Evolutionary conservation across 352 stramenopile genomes (phyloP).

Genomic region (Globisporangium irregulare): DNA sequence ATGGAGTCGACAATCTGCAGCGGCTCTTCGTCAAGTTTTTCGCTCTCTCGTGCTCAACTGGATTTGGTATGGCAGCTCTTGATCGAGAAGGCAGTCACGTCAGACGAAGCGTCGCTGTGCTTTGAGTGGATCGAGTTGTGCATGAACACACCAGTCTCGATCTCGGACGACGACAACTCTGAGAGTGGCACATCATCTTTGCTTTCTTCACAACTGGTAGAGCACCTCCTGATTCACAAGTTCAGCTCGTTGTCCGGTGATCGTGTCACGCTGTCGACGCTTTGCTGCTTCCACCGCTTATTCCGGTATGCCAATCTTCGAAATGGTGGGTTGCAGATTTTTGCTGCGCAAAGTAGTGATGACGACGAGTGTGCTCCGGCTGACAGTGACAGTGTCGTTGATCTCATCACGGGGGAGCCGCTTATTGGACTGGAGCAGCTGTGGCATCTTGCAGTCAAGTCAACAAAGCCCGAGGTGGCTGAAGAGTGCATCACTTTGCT

Average conservation of each 20-base stretch:
- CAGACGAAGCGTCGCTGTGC: slow-evolving; percentile 53
- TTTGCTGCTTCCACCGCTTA: slow-evolving; percentile 70
- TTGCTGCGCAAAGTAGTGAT: slow-evolving; percentile 5
- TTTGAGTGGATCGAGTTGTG: slow-evolving; percentile 80
- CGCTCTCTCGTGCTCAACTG: slow-evolving; percentile 23
- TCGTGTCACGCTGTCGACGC: slow-evolving; percentile 38
- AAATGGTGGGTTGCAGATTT: slow-evolving; percentile 36
- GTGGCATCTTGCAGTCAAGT: slow-evolving; percentile 55
- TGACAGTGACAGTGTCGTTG: slow-evolving; percentile 13
- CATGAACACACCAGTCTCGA: slow-evolving; percentile 30
- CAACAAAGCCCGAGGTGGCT: slow-evolving; percentile 38
- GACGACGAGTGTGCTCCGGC: not conserved
- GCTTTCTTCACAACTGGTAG: slow-evolving; percentile 19
- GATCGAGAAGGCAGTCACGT: slow-evolving; percentile 27
- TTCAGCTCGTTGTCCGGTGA: slow-evolving; percentile 36
- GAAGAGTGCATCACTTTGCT: slow-evolving; percentile 66
- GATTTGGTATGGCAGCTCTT: slow-evolving; percentile 47
- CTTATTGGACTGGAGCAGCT: slow-evolving; percentile 51
- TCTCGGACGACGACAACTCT: not conserved
- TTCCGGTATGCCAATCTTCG: slow-evolving; percentile 60
- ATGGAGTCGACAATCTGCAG: slow-evolving; percentile 19
- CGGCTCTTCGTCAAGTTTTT: slow-evolving; percentile 12
- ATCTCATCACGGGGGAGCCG: slow-evolving; percentile 38
- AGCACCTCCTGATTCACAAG: slow-evolving; percentile 36
- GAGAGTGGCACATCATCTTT: slow-evolving; percentile 8